Evolutionary conservation across 768 basidiomycete genomes (phyloP).

Genomic region (Tylopilus vinaceipallidus): DNA sequence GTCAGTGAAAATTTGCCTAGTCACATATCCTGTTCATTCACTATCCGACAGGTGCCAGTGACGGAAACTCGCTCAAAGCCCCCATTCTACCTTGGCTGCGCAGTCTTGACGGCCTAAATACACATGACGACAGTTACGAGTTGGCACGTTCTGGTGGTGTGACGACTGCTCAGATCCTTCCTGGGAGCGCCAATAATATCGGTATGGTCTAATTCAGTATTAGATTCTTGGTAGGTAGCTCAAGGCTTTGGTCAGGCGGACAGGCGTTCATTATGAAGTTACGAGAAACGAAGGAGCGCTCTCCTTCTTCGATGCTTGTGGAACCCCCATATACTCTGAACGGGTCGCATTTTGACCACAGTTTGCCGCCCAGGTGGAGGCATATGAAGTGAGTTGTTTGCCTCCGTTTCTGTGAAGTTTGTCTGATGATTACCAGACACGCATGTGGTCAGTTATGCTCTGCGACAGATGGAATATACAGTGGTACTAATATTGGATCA

Average conservation of each 20-base stretch:
- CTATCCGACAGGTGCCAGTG: constrained; percentile 40
- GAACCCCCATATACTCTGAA: constrained; percentile 49
- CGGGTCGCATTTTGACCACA: constrained; percentile 16
- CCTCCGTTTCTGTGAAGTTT: background rate
- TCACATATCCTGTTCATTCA: background rate
- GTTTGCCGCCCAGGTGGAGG: constrained; percentile 25
- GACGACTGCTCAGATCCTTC: constrained; percentile 46
- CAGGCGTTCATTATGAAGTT: constrained; percentile 54
- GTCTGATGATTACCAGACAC: constrained; percentile 25
- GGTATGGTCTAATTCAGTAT: constrained; percentile 3
- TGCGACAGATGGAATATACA: background rate
- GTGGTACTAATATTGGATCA: background rate
- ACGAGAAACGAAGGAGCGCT: constrained; percentile 45
- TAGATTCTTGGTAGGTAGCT: background rate
- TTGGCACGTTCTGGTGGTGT: constrained; percentile 45
- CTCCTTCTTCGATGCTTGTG: constrained; percentile 45
- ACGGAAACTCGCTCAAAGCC: constrained; percentile 54
- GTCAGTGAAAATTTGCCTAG: constrained; percentile 8
- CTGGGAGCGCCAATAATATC: constrained; percentile 40
- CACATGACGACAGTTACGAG: constrained; percentile 41
- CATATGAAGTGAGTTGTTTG: constrained; percentile 26
- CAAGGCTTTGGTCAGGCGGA: constrained; percentile 34
- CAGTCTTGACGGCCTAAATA: constrained; percentile 45
- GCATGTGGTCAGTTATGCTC: constrained; percentile 38
- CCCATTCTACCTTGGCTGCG: constrained; percentile 66